Base-by-base conservation (phyloP, 2,329 filamentous ascomycete genomes). In the Aspergillus phoenicis region DNA sequence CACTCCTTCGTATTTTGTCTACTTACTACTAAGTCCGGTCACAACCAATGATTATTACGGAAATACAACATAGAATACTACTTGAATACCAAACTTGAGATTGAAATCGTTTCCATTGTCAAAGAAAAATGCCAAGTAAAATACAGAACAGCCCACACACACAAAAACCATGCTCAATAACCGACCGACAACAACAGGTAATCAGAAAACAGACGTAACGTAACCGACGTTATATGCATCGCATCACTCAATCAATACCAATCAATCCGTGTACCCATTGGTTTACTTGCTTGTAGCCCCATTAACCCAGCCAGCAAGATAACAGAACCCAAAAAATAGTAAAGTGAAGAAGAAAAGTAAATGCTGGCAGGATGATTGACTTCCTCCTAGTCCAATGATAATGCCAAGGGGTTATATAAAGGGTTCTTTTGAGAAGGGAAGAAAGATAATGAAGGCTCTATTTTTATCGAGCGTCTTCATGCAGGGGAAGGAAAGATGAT, bases 171-270 rank as follows among this genome's bases (percentile, higher is more conserved):
- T 57, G 47, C 43, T 51, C 5, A 51, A 57, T 24, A 17, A 36
- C 8, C 33, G 33, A 36, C 28, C 28, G 33, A 39, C 17, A 20
- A 39, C 20, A 51, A 57, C 36, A 20, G 33, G 33, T 15, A 36
- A 36, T 36, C 33, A 28, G 43, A 24, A 17, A 30, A 45, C 20
- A 45, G 28, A 30, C 38, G 15, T 56, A 45, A 47, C 43, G 15
- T 38, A n/a, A 53, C 36, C 33, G 43, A 48, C 45, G 55, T 47
- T 41, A 57, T 57, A 57, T 51, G 28, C 55, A 57, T 36, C 47
- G 20, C 55, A 51, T 57, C 28, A 36, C 48, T 51, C 28, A 57
- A 57, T 48, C 43, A 57, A 51, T n/a, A 26, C 56, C 47, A 49
- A 41, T 41, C 33, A 49, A 30, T 52, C 38, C 48, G 10, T 58